phyloP scores from a whole-genome alignment of 1,139 yeast genomes.

The Keqinozyma sinolaborantium region DNA sequence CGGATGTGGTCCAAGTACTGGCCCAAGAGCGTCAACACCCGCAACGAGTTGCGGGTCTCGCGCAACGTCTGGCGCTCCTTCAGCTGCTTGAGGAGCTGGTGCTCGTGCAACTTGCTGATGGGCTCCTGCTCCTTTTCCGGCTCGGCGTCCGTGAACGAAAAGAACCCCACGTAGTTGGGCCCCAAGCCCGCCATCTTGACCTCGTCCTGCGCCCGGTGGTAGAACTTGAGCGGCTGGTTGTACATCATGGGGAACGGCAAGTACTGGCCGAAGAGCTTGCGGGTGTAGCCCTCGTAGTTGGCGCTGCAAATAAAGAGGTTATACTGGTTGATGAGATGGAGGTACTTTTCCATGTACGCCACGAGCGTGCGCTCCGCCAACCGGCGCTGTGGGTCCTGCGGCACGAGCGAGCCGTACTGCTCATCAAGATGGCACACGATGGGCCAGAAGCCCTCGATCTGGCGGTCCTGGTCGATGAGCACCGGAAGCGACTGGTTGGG shows the following conservation, averaged over 20 bases:
- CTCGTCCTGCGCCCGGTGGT: conserved; percentile 47
- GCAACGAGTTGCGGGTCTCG: conserved; percentile 50
- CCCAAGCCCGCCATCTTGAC: conserved; percentile 37
- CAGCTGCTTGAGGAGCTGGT: conserved; percentile 41
- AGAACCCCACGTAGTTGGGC: conserved; percentile 25
- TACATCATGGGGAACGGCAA: conserved; percentile 88
- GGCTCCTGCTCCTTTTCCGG: conserved; percentile 21
- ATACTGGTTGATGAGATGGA: conserved; percentile 55
- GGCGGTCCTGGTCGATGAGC: conserved; percentile 23
- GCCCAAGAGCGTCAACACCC: conserved; percentile 43
- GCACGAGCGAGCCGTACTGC: conserved; percentile 13
- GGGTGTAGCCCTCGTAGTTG: conserved; percentile 64
- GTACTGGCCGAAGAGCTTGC: conserved; percentile 54
- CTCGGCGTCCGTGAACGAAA: conserved; percentile 14
- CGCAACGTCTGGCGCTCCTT: conserved; percentile 38
- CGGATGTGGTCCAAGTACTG: conserved; percentile 25
- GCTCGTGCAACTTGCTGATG: conserved; percentile 49
- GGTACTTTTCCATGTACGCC: conserved; percentile 33
- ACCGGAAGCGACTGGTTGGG: conserved; percentile 55
- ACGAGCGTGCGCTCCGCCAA: conserved; percentile 22
- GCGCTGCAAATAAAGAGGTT: conserved; percentile 55
- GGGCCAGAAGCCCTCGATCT: conserved; percentile 45
- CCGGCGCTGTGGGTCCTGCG: conserved; percentile 4
- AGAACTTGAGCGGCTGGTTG: conserved; percentile 60
- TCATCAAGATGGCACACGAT: conserved; percentile 31